Conservation (phyloP, 2,329 filamentous ascomycete genomes). For the Elsinoe necatrix region DNA sequence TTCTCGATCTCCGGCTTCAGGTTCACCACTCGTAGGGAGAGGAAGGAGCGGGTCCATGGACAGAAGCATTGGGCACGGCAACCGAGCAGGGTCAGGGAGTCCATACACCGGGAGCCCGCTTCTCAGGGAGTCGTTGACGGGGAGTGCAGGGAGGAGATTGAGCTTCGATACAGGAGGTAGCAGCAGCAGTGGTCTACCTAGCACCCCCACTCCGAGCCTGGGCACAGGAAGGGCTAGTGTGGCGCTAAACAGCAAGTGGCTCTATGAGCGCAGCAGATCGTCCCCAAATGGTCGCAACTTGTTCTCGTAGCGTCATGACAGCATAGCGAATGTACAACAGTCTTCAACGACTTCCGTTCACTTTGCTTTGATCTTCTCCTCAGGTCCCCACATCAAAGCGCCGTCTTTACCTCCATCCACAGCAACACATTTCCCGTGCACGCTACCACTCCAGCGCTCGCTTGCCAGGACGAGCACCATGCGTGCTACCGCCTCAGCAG, state of each 20-base stretch:
- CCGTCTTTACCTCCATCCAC: slow-evolving; percentile 42
- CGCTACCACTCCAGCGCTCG: slow-evolving; percentile 37
- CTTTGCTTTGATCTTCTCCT: slow-evolving; percentile 22
- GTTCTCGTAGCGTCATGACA: slow-evolving; percentile 15
- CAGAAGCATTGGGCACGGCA: slow-evolving; percentile 16
- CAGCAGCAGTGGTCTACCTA: slow-evolving; percentile 40
- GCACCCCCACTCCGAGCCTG: slow-evolving; percentile 59
- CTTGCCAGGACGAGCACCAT: slow-evolving; percentile 40
- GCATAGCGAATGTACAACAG: slow-evolving; percentile 9
- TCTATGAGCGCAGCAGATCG: slow-evolving; percentile 71
- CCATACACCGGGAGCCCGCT: slow-evolving; percentile 42
- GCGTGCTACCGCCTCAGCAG: slow-evolving; percentile 36
- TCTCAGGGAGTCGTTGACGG: slow-evolving; percentile 58
- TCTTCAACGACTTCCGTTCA: not conserved
- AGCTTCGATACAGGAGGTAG: slow-evolving; percentile 47
- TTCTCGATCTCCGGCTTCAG: slow-evolving; percentile 15
- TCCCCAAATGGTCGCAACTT: slow-evolving; percentile 36
- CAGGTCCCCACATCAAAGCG: slow-evolving; percentile 35
- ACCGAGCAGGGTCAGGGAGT: slow-evolving; percentile 15
- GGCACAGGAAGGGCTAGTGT: slow-evolving; percentile 61
- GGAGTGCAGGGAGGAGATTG: slow-evolving; percentile 46
- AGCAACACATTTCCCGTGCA: slow-evolving; percentile 39
- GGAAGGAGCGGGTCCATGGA: slow-evolving; percentile 20
- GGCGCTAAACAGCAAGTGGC: slow-evolving; percentile 83
- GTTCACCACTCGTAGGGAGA: slow-evolving; percentile 33